Percentiles rank a stretch among this genome's conserved stretches.
Evolutionary conservation across 208 protist species (phyloP).

Genomic region (Leishmania guyanensis): DNA sequence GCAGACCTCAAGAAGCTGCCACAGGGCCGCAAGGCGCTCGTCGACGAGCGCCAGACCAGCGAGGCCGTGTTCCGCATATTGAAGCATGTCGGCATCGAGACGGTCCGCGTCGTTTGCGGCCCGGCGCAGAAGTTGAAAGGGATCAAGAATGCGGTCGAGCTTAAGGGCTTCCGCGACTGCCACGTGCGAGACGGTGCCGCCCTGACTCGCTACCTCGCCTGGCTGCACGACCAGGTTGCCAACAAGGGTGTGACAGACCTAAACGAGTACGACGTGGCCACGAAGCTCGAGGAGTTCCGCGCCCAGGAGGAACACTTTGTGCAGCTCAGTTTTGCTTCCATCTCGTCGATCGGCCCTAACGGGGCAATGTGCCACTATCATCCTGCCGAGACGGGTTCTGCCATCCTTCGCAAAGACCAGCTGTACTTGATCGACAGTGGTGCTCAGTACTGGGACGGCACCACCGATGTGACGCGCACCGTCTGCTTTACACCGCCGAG

Average conservation of each 20-base stretch:
- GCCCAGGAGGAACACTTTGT: slow-evolving; percentile 80
- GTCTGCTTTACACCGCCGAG: slow-evolving; percentile 85
- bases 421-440: slow-evolving; percentile 97
- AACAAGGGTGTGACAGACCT: slow-evolving; percentile 59
- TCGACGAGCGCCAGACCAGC: slow-evolving; percentile 78
- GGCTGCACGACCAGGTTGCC: slow-evolving; percentile 82
- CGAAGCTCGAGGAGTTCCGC: slow-evolving; percentile 82
- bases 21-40: slow-evolving; percentile 44
- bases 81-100: slow-evolving; percentile 31
- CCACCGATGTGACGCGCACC: slow-evolving; percentile 97
- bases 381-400: slow-evolving; percentile 62
- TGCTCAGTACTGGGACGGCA: slow-evolving; percentile 95
- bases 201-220: slow-evolving; percentile 92
- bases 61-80: slow-evolving; percentile 60
- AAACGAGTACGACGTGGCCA: slow-evolving; percentile 86
- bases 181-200: slow-evolving; percentile 94
- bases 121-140: slow-evolving; percentile 85
- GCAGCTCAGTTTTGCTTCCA: slow-evolving; percentile 93
- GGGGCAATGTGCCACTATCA: slow-evolving; percentile 96
- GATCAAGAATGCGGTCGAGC: slow-evolving; percentile 92
- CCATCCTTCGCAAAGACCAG: slow-evolving; percentile 59
- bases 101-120: slow-evolving; percentile 55
- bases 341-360: slow-evolving; percentile 90
- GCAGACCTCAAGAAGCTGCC: slow-evolving; percentile 43
- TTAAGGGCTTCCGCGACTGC: slow-evolving; percentile 90